A percentile compares a stretch with the other conserved stretches of the same genome.
phyloP scores from a whole-genome alignment of 1,284 basidiomycete species.

The Vanrija sp. region DNA sequence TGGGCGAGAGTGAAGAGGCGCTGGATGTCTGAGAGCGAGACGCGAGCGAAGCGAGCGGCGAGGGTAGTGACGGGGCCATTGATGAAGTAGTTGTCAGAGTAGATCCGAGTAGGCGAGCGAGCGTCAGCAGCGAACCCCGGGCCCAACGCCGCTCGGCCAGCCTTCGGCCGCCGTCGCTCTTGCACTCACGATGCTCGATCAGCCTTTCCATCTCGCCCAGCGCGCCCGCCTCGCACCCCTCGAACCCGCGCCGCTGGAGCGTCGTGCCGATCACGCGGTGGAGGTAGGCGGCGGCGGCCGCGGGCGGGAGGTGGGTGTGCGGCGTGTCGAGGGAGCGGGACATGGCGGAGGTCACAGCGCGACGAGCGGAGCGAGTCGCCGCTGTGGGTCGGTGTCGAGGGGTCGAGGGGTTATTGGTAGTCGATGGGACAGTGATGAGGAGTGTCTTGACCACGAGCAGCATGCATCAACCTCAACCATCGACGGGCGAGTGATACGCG shows the following conservation, averaged over 20 bases:
- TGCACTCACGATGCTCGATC: constrained; percentile 37
- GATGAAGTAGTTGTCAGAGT: neutral
- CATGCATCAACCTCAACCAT: no score
- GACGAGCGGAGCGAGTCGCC: constrained; percentile 19
- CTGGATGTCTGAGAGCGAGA: constrained; percentile 29
- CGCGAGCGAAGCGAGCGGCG: neutral
- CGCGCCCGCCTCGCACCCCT: constrained; percentile 42
- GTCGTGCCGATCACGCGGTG: constrained; percentile 27
- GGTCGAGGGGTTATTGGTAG: no score
- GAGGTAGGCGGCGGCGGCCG: constrained; percentile 24
- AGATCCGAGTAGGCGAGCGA: neutral
- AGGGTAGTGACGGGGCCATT: neutral
- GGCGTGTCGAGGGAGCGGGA: constrained; percentile 3
- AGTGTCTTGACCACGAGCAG: no score
- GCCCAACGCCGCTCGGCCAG: no score
- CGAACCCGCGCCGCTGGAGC: constrained; percentile 31
- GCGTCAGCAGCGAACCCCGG: no score
- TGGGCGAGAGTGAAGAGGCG: constrained; percentile 28
- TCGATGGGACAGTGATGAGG: no score
- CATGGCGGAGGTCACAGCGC: neutral
- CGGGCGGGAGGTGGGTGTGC: constrained; percentile 19
- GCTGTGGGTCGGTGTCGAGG: no score
- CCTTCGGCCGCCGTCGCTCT: no score
- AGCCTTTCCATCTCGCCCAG: constrained; percentile 39
- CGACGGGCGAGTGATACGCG: no score